phyloP scores from a whole-genome alignment of 2,329 filamentous ascomycete genomes.

The Penicillium sp. region DNA sequence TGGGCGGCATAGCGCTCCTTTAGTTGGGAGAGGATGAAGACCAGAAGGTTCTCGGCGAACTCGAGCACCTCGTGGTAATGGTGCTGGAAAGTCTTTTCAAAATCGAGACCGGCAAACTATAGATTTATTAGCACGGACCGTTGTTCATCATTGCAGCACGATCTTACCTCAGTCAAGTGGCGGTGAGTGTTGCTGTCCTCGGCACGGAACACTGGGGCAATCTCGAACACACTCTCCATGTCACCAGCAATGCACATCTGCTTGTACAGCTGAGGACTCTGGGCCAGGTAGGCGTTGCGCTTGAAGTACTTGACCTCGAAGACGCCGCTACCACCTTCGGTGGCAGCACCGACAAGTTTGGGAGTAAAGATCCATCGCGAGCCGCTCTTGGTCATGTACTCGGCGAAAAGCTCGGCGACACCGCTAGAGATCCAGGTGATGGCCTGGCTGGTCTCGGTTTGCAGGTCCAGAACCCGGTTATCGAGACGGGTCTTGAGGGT shows the following conservation, averaged over 20 bases:
- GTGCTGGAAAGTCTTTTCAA: conserved; percentile 47
- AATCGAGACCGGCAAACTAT: conserved; percentile 50
- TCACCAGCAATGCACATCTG: conserved; percentile 63
- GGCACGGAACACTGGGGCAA: conserved; percentile 62
- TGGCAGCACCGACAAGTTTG: conserved; percentile 81
- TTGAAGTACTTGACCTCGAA: conserved; percentile 89
- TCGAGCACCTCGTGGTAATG: conserved; percentile 50
- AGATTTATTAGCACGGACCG: conserved; percentile 15
- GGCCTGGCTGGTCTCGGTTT: conserved; percentile 84
- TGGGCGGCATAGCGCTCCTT: conserved; percentile 43
- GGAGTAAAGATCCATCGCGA: conserved; percentile 86
- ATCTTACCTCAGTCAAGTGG: conserved; percentile 56
- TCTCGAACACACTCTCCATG: conserved; percentile 60
- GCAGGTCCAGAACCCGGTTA: conserved; percentile 89
- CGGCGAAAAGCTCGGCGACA: conserved; percentile 65
- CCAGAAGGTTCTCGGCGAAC: conserved; percentile 47
- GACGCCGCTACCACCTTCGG: conserved; percentile 88
- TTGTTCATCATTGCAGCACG: not conserved
- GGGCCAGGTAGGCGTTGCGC: conserved; percentile 64
- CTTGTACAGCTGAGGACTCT: conserved; percentile 63
- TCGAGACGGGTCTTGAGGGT: conserved; percentile 79
- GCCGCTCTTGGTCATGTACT: conserved; percentile 68
- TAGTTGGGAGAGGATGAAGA: conserved; percentile 46
- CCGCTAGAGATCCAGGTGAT: conserved; percentile 67
- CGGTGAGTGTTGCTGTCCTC: conserved; percentile 64